Evolutionary conservation across 148 eudicot species (phyloP).

Genomic region (Rhododendron vialii): DNA sequence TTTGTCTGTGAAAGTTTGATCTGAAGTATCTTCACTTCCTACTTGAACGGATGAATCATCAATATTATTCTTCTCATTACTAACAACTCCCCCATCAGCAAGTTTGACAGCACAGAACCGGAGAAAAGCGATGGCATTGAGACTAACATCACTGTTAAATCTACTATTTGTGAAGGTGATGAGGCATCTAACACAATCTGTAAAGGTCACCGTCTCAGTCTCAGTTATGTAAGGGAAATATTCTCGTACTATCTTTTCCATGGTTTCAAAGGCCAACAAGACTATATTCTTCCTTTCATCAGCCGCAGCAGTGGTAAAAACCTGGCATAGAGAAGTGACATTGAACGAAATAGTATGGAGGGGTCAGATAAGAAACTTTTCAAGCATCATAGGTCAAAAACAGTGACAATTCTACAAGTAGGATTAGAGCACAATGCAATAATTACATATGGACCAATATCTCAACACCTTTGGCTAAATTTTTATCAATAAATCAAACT

Average conservation of each 20-base stretch:
- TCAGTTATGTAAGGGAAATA: conserved; percentile 93
- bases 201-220: conserved; percentile 84
- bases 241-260: conserved; percentile 98
- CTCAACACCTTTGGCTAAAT: not conserved
- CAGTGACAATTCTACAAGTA: not conserved
- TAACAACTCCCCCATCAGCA: conserved; percentile 87
- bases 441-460: not conserved
- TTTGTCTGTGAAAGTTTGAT: conserved; percentile 40
- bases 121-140: conserved; percentile 97
- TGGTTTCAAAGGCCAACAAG: conserved; percentile 89
- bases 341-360: not conserved
- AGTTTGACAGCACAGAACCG: conserved; percentile 98
- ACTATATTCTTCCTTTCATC: conserved; percentile 94
- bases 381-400: not conserved
- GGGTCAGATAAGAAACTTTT: conserved; percentile 1
- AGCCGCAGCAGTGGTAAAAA: conserved; percentile 94
- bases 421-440: not conserved
- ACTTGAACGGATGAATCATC: conserved; percentile 36
- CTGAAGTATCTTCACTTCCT: conserved; percentile 32
- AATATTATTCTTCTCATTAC: conserved; percentile 49
- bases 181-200: conserved; percentile 93
- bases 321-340: conserved; percentile 38
- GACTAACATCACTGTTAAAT: conserved; percentile 92
- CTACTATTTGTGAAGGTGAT: conserved; percentile 91
- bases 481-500: not conserved